Base-by-base conservation (phyloP, 305 asterid genomes). In the Fraxinus platypoda region DNA sequence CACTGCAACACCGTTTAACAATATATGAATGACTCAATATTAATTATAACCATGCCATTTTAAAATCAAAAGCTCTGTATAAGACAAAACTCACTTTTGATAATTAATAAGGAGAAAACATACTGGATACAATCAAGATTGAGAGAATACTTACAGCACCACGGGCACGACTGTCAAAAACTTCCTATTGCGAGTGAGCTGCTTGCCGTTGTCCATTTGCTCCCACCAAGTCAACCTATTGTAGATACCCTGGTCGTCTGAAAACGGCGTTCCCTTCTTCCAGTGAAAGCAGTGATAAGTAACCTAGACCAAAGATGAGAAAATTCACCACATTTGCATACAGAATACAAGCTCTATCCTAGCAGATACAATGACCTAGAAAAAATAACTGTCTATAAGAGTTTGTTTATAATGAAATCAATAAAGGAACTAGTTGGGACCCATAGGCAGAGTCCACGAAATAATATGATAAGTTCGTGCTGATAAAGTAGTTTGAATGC, bases 201-300 rank as follows among this genome's bases (percentile, higher is more conserved):
- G 89, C 46, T 87, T 84, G 64, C 89, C 89, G 35, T 74, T 81
- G 59, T 87, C 89, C 43, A 87, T 74, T 78, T 87, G 89, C 81
- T 84, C 86, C 89, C 89, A 84, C 88, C 89, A 87, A 57, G 88
- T 84, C 83, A 87, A 68, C 66, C 86, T 68, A 76, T 84, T 84
- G 85, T 84, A 84, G 30, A 87, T 80, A 28, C 88, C 88, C 75
- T 84, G 86, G 72, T 84, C 86, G 9, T 87, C 90, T 21, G 86
- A 77, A 80, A 84, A 84, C 17, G 88, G 86, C 2, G 86, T 86
- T 80, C 88, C 88, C 82, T 86, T 86, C 76, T 72, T 85, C 85
- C 84, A 80, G 80, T 83, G 85, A 78, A 83, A 83, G 72, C 37
- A 83, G 71, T 78, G 82, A 38, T 82, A 82, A 4, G 84, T 72